A percentile compares a stretch with the other conserved stretches of the same genome.
Conservation (phyloP, 148 eudicot species). For the Vaccinium macrocarpon region DNA sequence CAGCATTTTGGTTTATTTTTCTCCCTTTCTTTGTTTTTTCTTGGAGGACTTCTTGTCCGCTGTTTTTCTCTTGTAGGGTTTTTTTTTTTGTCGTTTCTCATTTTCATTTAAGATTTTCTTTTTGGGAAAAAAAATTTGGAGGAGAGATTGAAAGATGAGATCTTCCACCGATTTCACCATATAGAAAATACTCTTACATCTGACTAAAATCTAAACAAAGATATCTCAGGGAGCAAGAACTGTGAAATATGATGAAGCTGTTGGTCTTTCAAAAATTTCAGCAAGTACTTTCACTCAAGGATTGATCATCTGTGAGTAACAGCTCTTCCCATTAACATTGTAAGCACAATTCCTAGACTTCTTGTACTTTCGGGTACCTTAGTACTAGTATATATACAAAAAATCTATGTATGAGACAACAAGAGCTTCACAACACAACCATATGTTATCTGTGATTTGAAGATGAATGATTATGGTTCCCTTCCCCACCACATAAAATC, state of each 20-base stretch:
- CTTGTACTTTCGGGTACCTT: neutral
- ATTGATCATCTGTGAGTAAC: neutral
- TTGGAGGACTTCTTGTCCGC: neutral
- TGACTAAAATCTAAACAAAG: neutral
- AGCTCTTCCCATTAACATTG: neutral
- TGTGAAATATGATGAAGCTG: neutral
- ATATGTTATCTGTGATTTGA: neutral
- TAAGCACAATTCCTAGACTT: neutral
- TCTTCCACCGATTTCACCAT: neutral
- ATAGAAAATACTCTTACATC: neutral
- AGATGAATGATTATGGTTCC: neutral
- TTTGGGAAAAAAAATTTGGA: neutral
- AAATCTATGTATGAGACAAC: neutral
- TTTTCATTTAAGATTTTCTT: neutral
- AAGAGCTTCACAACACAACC: neutral
- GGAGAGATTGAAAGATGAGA: neutral
- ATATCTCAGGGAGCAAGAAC: neutral
- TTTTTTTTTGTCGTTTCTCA: neutral
- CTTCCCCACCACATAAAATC: neutral
- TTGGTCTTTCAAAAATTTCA: neutral
- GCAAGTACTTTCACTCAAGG: neutral
- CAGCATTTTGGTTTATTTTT: neutral
- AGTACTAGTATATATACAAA: neutral
- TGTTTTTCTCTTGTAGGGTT: neutral
- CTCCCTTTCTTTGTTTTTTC: neutral